Base-by-base conservation (phyloP, 352 stramenopile genomes). In the Pythium scleroteichum region DNA sequence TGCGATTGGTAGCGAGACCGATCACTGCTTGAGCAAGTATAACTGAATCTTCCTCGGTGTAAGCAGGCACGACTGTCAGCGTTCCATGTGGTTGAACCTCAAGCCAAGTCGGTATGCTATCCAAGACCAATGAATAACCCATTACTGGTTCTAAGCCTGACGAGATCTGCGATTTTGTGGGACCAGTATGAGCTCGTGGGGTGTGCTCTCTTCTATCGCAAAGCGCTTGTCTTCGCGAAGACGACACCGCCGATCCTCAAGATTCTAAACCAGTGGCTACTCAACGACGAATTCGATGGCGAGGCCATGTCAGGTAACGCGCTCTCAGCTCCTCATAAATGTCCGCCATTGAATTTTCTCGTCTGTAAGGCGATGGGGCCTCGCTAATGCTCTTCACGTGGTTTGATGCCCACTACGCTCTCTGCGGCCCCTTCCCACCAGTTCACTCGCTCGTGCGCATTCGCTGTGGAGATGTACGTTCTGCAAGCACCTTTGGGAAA, bases 401-500 rank as follows among this genome's bases (percentile, higher is more conserved):
- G 57, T 64, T 64, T 20, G 57, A 64, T 23, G 33, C 57, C 0
- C 35, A 64, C 20, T 62, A 69, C 39, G 46, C 62, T 16, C 17
- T 63, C 2, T 51, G 60, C 17, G 62, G 62, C 7, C 20, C 17
- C 20, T 64, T 63, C 41, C 62, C 62, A 22, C 20, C 35, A 0
- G 41, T 52, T 42, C 47, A 69, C 4, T 59, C 62, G 9, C 54
- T 69, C 39, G 41, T 64, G 2, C 26, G 47, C 10, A 63, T 82
- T 33, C 64, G 72, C 8, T 64, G 62, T 9, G 65, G 45, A 6
- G 48, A 74, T 9, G 72, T 82, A 77, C 16, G 64, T 56, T 6
- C 9, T 24, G n/a, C 14, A 1, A 3, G 13, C 14, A n/a, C n/a
- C n/a, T n/a, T n/a, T n/a, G n/a, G n/a, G n/a, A n/a, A n/a, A n/a